Evolutionary conservation across 2,329 filamentous ascomycete genomes (phyloP), one percentile per base, ranked within the genome.

Genomic region (Orbilia javanica): DNA sequence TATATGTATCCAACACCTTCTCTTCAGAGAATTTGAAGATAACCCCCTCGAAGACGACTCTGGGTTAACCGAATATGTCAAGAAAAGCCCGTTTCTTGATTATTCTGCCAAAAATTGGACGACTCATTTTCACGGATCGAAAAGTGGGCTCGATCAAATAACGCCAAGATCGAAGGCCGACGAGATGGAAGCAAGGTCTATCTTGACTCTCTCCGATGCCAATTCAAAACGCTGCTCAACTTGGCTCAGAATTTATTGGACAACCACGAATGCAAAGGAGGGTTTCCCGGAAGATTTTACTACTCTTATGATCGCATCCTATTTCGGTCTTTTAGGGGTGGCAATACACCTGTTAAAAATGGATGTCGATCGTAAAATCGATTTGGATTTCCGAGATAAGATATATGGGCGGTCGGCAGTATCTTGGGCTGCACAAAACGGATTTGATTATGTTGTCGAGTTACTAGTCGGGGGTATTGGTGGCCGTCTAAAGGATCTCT

Each of bases 351-450:
- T 67, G 15, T 31, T 67, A 10, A 31, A 53, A 29, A 25, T 8
- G 1, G 42, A 48, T 20, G 27, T 29, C 13, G 15, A 53, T n/a
- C 13, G 18, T 4, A 27, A 39, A 0, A 42, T 36, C 20, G 13
- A 53, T n/a, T 10, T 67, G 2, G 34, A 67, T 50, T 25, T 11
- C 11, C 42, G 27, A 13, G 63, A 67, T 13, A 7, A 36, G 6
- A 39, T n/a, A 25, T 60, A 57, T 20, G 50, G 29, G 34, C 34
- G 65, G 20, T 46, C 65, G 1, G 50, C 65, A 2, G 1, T 69
- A 48, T 69, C 65, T 36, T 69, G 65, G 65, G 65, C 65, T 34
- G 65, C 50, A 13, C 34, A 10, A 39, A 69, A 69, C 22, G 65
- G 63, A 31, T 69, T 69, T 18, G 34, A 55, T 10, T 4, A 29